These are phyloP conservation scores for Theobroma grandiflorum DNA, from an alignment of 441 rosid species.

Conservation along the genomic window DNA sequence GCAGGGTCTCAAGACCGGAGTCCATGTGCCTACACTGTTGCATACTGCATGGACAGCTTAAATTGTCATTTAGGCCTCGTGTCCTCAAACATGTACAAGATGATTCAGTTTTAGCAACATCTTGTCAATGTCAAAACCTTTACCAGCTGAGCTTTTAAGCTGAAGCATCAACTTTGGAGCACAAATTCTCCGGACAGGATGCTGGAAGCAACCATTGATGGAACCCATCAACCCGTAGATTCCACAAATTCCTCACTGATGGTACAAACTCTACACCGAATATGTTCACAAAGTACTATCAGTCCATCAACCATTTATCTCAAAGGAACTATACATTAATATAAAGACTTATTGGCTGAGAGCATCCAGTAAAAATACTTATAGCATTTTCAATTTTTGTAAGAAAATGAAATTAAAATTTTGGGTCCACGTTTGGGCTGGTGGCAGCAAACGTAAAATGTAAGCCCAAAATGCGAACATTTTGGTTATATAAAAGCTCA, in stretches of 20 bases:
- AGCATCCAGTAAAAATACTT: neutral
- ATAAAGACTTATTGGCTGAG: neutral
- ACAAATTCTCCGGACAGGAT: neutral
- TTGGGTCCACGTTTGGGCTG: neutral
- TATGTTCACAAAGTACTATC: neutral
- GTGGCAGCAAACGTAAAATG: neutral
- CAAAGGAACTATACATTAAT: slow-evolving; percentile 2
- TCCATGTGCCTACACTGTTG: neutral
- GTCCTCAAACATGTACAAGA: neutral
- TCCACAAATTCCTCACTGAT: neutral
- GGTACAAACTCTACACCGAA: neutral
- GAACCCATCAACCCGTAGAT: neutral
- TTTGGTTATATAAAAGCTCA: neutral
- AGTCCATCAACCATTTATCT: neutral
- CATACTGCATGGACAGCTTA: neutral
- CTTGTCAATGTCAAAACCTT: neutral
- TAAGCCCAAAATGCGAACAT: neutral
- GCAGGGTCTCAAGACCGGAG: neutral
- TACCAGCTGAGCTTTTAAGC: neutral
- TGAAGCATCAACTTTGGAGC: neutral
- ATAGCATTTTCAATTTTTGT: neutral
- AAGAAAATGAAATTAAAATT: neutral
- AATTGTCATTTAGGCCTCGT: no score
- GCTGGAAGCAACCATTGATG: neutral
- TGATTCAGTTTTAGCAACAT: neutral